A percentile compares a stretch with the other conserved stretches of the same genome.
Evolutionary conservation across 331 rosid species (phyloP).

Genomic region (Prunus yedoensis): DNA sequence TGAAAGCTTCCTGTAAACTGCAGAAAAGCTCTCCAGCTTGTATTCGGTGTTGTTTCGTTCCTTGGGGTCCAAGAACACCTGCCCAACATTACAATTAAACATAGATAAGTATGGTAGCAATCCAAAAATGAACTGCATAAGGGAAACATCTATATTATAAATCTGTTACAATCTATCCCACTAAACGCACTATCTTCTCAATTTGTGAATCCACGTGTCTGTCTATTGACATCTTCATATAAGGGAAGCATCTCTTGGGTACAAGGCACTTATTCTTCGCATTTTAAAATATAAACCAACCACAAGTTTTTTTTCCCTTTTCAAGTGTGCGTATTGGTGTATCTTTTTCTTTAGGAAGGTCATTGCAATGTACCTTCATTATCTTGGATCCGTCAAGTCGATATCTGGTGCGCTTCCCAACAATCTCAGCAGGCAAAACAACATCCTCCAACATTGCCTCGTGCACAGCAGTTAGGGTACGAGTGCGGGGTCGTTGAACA

Average conservation of each 20-base stretch:
- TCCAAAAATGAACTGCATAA: background rate
- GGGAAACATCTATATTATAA: too few species aligned
- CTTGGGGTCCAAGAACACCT: conserved; percentile 61
- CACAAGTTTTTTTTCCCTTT: background rate
- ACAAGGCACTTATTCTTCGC: too few species aligned
- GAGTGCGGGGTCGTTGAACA: conserved; percentile 51
- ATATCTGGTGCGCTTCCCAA: conserved; percentile 52
- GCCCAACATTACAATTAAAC: background rate
- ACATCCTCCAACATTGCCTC: conserved; percentile 60
- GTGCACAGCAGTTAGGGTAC: conserved; percentile 58
- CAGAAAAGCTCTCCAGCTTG: conserved; percentile 62
- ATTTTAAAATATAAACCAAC: too few species aligned
- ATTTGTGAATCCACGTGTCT: too few species aligned
- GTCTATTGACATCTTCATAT: too few species aligned
- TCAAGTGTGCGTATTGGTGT: background rate
- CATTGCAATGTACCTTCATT: conserved; percentile 34
- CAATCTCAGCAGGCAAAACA: conserved; percentile 65
- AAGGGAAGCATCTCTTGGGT: too few species aligned
- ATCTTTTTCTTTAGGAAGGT: background rate
- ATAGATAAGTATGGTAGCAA: background rate
- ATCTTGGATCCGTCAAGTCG: conserved; percentile 56
- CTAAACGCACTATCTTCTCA: too few species aligned
- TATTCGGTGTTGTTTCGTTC: conserved; percentile 61
- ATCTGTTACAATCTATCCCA: too few species aligned
- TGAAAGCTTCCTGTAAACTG: conserved; percentile 80